phyloP scores from a whole-genome alignment of 495 filamentous ascomycete genomes.

The Hypoxylon intermedium region DNA sequence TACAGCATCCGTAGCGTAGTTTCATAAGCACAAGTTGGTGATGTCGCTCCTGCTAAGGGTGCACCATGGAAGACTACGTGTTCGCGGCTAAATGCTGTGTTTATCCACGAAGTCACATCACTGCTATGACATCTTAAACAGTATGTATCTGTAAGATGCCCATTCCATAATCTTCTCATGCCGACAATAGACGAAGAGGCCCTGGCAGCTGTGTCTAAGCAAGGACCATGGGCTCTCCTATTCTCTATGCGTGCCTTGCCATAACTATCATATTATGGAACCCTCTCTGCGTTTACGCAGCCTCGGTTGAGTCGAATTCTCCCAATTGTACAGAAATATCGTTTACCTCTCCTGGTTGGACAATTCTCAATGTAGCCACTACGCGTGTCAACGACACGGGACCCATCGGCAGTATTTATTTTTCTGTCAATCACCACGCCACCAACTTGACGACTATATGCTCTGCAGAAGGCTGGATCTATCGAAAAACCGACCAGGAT shows the following conservation, averaged over 20 bases:
- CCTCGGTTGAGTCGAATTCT: neutral
- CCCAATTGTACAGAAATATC: neutral
- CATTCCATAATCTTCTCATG: too few relatives aligned
- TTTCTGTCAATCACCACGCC: constrained; percentile 33
- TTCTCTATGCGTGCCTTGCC: neutral
- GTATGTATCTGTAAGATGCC: neutral
- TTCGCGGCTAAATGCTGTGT: too few relatives aligned
- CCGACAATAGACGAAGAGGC: too few relatives aligned
- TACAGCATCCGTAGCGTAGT: too few relatives aligned
- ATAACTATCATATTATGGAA: neutral
- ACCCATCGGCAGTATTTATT: constrained; percentile 36
- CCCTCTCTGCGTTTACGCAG: neutral
- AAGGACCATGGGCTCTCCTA: neutral
- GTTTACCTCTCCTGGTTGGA: neutral
- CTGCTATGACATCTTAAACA: too few relatives aligned
- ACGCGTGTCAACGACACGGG: constrained; percentile 6
- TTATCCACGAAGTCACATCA: too few relatives aligned
- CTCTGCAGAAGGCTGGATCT: constrained; percentile 29
- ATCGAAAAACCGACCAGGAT: constrained; percentile 15
- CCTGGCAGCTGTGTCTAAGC: neutral
- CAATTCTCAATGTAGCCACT: neutral
- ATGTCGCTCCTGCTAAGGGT: too few relatives aligned
- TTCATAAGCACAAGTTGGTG: neutral
- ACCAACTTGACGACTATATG: constrained; percentile 31
- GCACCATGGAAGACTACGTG: too few relatives aligned